phyloP scores from a whole-genome alignment of 192 early-diverging fungal genomes.

The Thamnidium elegans region DNA sequence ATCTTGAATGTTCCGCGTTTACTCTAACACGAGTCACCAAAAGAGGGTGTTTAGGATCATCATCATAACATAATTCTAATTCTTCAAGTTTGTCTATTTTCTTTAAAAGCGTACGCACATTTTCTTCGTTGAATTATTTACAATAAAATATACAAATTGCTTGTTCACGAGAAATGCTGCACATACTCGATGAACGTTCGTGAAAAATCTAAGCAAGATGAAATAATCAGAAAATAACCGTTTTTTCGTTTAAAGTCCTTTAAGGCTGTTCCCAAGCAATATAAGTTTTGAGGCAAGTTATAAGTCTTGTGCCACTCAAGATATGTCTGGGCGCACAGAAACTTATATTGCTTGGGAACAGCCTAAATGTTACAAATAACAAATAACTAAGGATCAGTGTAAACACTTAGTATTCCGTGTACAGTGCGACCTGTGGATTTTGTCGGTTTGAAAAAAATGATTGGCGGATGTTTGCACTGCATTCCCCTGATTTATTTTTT shows the following conservation, averaged over 20 bases:
- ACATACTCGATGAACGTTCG: conserved; percentile 2
- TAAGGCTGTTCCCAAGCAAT: no score
- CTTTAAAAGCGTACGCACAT: not conserved
- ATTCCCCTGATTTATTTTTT: no score
- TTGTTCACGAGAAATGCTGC: conserved; percentile 13
- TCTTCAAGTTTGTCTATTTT: conserved; percentile 3
- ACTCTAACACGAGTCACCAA: conserved; percentile 14
- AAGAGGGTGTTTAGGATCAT: conserved; percentile 7
- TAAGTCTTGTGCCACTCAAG: no score
- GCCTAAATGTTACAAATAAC: no score
- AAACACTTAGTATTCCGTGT: no score
- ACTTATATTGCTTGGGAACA: no score
- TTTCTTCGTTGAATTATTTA: conserved; percentile 9
- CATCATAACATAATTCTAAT: conserved; percentile 8
- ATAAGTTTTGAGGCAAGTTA: no score
- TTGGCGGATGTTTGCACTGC: no score
- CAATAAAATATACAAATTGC: conserved; percentile 18
- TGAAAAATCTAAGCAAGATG: conserved; percentile 1
- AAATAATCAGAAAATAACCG: conserved; percentile 4
- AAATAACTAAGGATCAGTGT: no score
- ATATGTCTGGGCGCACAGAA: no score
- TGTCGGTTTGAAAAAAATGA: no score
- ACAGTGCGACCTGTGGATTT: no score
- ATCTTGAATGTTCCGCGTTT: conserved; percentile 12
- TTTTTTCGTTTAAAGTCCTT: not conserved